These are phyloP conservation scores for Tetrapisispora namnaoensis DNA, from an alignment of 805 yeast genomes.

Conservation along the genomic window DNA sequence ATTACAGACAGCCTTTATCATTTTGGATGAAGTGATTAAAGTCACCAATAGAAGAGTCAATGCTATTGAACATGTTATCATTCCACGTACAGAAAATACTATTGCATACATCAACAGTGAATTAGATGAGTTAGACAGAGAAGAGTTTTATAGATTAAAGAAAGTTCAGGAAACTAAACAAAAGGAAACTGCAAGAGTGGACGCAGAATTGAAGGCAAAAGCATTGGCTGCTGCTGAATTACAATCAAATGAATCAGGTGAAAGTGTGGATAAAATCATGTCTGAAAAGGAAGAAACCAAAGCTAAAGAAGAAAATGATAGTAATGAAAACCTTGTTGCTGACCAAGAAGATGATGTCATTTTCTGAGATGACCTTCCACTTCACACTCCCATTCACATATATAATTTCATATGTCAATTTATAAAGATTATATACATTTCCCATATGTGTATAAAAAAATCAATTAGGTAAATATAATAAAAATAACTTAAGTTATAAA, in stretches of 20 bases:
- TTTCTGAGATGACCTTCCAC: slow-evolving; percentile 19
- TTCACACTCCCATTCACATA: not conserved
- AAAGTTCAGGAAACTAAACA: slow-evolving; percentile 94
- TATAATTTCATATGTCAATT: not conserved
- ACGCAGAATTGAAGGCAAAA: slow-evolving; percentile 36
- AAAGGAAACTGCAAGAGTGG: slow-evolving; percentile 58
- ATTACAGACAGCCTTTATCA: slow-evolving; percentile 91
- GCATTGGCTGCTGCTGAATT: slow-evolving; percentile 14
- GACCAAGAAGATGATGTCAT: slow-evolving; percentile 40
- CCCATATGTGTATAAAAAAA: no score
- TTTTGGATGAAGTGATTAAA: slow-evolving; percentile 93
- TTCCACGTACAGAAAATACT: slow-evolving; percentile 96
- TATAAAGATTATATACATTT: not conserved
- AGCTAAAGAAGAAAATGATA: slow-evolving; percentile 10
- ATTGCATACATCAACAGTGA: slow-evolving; percentile 87
- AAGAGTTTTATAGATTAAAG: slow-evolving; percentile 92
- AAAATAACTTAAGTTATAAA: no score
- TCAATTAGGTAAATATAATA: no score
- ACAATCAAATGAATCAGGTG: slow-evolving; percentile 21
- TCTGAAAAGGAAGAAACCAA: slow-evolving; percentile 10
- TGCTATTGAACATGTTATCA: slow-evolving; percentile 96
- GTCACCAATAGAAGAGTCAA: slow-evolving; percentile 97
- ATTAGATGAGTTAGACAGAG: slow-evolving; percentile 95
- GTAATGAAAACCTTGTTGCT: slow-evolving; percentile 25
- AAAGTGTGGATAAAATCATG: slow-evolving; percentile 10